Conservation (phyloP, 805 yeast genomes). For the Kregervanrija delftensis region DNA sequence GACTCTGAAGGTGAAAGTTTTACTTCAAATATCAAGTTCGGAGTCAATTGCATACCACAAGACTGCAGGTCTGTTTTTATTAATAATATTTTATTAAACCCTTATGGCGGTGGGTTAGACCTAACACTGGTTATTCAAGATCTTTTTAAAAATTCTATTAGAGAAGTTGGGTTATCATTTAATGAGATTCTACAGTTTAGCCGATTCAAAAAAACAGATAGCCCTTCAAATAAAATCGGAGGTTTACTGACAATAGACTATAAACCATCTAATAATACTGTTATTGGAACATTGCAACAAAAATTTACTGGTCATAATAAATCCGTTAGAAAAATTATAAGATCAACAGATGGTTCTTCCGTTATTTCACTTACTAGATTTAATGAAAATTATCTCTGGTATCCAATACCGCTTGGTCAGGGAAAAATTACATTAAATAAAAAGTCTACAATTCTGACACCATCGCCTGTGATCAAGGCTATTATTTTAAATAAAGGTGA, state of each 20-base stretch:
- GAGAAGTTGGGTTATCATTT: conserved; percentile 28
- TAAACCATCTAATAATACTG: neutral
- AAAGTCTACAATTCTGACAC: conserved; percentile 33
- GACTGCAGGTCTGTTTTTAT: conserved; percentile 18
- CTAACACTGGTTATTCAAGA: conserved; percentile 43
- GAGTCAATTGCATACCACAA: conserved; percentile 25
- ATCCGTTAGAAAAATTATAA: conserved; percentile 58
- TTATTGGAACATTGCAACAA: conserved; percentile 33
- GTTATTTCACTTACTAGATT: conserved; percentile 55
- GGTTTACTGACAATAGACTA: neutral
- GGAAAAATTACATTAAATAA: conserved; percentile 27
- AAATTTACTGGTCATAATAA: conserved; percentile 83
- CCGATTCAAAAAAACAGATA: neutral
- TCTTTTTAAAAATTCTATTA: conserved; percentile 26
- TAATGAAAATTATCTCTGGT: conserved; percentile 59
- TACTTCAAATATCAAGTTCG: conserved; percentile 14
- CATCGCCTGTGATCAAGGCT: conserved; percentile 40
- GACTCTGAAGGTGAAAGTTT: conserved; percentile 11
- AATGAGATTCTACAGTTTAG: conserved; percentile 23
- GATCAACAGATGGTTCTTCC: conserved; percentile 62
- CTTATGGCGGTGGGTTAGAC: conserved; percentile 13
- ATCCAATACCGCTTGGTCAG: conserved; percentile 29
- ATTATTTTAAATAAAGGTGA: conserved; percentile 43
- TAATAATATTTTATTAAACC: conserved; percentile 19
- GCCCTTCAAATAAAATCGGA: too few relatives aligned